phyloP scores from a whole-genome alignment of 2,329 filamentous ascomycete genomes.

The Atkinsonella hypoxylon region DNA sequence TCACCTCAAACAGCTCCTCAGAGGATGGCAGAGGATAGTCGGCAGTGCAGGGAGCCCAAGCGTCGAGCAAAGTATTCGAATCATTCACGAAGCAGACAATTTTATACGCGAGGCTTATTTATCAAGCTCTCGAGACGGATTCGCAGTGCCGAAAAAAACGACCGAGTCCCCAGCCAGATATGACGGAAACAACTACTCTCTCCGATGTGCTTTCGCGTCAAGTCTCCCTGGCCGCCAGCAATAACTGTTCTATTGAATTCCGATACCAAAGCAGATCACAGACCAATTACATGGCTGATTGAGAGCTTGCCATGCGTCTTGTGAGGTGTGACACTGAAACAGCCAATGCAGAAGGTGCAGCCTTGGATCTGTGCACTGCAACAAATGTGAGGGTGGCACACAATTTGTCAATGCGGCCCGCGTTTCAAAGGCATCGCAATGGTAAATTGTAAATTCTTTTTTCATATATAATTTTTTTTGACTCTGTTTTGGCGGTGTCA shows the following conservation, averaged over 20 bases:
- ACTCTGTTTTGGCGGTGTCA: too few species aligned
- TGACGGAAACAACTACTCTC: constrained; percentile 1
- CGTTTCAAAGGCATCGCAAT: too few species aligned
- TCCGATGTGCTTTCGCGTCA: background rate
- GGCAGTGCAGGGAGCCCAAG: constrained; percentile 30
- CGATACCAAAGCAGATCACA: too few species aligned
- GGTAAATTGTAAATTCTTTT: too few species aligned
- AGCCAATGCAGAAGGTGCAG: too few species aligned
- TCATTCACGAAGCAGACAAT: constrained; percentile 31
- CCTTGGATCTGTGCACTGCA: too few species aligned
- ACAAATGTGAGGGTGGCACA: too few species aligned
- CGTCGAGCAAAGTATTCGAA: constrained; percentile 32
- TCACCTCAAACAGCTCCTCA: constrained; percentile 28
- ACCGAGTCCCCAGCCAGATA: background rate
- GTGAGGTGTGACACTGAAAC: background rate
- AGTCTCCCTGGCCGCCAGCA: too few species aligned
- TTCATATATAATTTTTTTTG: too few species aligned
- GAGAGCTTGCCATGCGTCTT: background rate
- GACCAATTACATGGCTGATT: background rate
- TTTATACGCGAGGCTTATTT: constrained; percentile 27
- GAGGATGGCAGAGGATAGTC: constrained; percentile 28
- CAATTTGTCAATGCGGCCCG: too few species aligned
- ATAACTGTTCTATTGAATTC: background rate
- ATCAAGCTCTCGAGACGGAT: constrained; percentile 1
- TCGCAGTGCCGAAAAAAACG: background rate